Base-by-base conservation (phyloP, 2,329 filamentous ascomycete genomes). In the Juglanconis sp. region DNA sequence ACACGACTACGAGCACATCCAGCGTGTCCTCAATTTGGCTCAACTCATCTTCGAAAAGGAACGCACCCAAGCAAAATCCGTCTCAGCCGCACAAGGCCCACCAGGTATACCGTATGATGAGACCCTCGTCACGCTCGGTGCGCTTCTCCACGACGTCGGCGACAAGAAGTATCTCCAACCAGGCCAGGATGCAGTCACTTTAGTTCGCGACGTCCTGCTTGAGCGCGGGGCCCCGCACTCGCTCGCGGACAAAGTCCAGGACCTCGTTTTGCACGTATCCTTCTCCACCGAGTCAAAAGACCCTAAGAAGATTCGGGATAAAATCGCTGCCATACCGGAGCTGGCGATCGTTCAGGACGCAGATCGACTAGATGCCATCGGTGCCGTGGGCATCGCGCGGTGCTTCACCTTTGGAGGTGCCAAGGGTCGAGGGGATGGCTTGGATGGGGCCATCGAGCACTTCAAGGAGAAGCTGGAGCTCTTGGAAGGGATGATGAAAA, bases 271-370 rank as follows among this genome's bases (percentile, higher is more conserved):
- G 8, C 84, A 89, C 59, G 91, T 97, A n/a, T 91, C 89, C 63
- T 96, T 91, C 77, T 87, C 85, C 3, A 82, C 83, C 65, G 93
- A 97, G 74, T 78, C 84, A 54, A 84, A 84, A 68, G 80, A 92
- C 68, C 87, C 88, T 0, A 75, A 74, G 8, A 74, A 76, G 10
- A 86, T 91, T 3, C 73, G 73, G 17, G 73, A 76, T 1, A 78
- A 93, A 30, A 78, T 96, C n/a, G 72, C 70, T 5, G 69, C 75
- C 36, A 79, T 90, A 70, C 91, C 91, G 1, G 91, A 95, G 72
- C 77, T 95, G 36, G 92, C 86, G 0, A 84, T 96, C 53, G 92
- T 97, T 31, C 93, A 97, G 75, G 94, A 97, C 73, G 93, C 93
- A 4, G 94, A 97, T 77, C 82, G 93, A 5, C 79, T 98, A 15